phyloP scores from a whole-genome alignment of 331 rosid genomes.

The Acacia pycnantha region DNA sequence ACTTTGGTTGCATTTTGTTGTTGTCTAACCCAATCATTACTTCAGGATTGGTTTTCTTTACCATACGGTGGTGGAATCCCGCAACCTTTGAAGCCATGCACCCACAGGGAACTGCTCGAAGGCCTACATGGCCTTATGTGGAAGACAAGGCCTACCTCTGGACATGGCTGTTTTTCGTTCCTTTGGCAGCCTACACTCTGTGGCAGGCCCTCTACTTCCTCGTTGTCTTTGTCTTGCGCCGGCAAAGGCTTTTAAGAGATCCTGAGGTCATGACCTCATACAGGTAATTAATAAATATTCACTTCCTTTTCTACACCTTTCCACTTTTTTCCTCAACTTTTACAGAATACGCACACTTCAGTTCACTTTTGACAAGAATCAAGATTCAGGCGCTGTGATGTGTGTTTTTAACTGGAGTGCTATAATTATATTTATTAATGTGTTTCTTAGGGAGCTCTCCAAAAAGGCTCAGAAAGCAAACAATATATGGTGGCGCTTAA shows the following conservation, averaged over 20 bases:
- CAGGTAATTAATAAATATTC: conserved; percentile 45
- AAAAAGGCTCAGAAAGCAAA: conserved; percentile 94
- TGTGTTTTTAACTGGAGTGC: neutral
- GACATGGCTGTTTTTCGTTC: conserved; percentile 84
- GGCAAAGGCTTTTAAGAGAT: conserved; percentile 77
- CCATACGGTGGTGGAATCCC: conserved; percentile 97
- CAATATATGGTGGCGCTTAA: conserved; percentile 86
- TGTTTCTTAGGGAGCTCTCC: conserved; percentile 69
- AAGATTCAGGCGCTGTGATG: neutral
- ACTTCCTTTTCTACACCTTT: neutral
- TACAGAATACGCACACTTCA: neutral
- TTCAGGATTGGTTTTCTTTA: conserved; percentile 90
- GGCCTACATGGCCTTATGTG: conserved; percentile 80
- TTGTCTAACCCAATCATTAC: neutral
- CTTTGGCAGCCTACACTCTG: conserved; percentile 72
- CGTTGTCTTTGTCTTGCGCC: conserved; percentile 82
- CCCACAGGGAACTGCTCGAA: conserved; percentile 60
- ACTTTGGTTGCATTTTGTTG: conserved; percentile 1
- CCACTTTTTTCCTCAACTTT: neutral
- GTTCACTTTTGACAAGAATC: neutral
- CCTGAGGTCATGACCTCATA: conserved; percentile 99
- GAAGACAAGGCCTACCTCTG: conserved; percentile 74
- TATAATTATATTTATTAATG: neutral
- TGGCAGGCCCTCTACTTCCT: conserved; percentile 94
- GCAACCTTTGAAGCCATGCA: conserved; percentile 79